Evolutionary conservation across 371 early-diverging fungal species (phyloP), one percentile per base, ranked within the genome.

Genomic region (Sporodiniella umbellata): DNA sequence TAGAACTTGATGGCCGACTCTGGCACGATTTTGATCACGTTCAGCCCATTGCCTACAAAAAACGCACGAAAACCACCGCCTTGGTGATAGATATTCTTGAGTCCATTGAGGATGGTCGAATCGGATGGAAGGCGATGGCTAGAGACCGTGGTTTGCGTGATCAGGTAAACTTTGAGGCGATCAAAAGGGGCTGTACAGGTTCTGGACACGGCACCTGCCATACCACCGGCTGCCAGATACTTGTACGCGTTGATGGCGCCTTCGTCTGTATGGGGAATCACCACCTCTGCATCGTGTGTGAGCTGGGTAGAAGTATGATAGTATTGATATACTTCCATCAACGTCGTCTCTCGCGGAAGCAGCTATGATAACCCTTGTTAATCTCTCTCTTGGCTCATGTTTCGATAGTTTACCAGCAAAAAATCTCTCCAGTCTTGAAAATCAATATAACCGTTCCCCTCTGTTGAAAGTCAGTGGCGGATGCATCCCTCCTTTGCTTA

Each of bases 141-240:
- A n/a, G n/a, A n/a, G n/a, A n/a, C n/a, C n/a, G n/a, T 42, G 2
- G 75, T 78, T 40, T 78, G 77, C 11, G 81, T 85, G 48, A 83
- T 83, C 19, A 90, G 79, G 64, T 86, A 83, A 33, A 89, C 84
- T 61, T 86, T 87, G n/a, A 87, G 73, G 26, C 90, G 81, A 71
- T 90, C 92, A 51, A 92, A 72, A 3, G 92, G 92, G 11, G 92
- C 92, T 1, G 92, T 92, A 48, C 80, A 83, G 14, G 89, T 86
- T 30, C 92, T 71, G 12, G 85, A 84, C 7, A 90, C 81, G 12
- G 87, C 87, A 40, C 92, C 92, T 19, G 90, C 87, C 33, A 88
- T 66, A 18, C 87, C 92, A 44, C 92, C 92, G 1, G 88, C 87
- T 4, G 82, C 46, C 37, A 90, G 78, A 55, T 88, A 89, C 54